Evolutionary conservation across 768 basidiomycete genomes (phyloP).

Genomic region (Mycena albidolilacea): DNA sequence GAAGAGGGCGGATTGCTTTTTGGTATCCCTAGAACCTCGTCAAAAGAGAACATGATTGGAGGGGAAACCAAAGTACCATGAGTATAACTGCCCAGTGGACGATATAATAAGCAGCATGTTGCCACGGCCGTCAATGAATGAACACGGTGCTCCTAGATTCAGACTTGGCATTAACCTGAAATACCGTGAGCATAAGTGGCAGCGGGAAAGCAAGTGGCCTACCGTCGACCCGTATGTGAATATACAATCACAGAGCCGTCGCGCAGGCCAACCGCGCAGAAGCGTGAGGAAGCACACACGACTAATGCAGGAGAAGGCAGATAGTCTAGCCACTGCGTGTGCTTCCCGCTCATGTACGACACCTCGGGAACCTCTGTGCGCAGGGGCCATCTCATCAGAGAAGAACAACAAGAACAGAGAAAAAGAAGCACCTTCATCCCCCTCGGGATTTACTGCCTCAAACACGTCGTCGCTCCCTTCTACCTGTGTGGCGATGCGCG

Average conservation of each 20-base stretch:
- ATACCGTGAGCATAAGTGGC: conserved; percentile 4
- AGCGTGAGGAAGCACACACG: conserved; percentile 72
- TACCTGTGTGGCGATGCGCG: conserved; percentile 69
- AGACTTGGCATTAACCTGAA: conserved; percentile 85
- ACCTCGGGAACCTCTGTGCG: conserved; percentile 76
- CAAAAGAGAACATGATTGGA: conserved; percentile 1
- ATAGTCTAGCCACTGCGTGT: conserved; percentile 93
- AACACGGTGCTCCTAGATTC: conserved; percentile 77
- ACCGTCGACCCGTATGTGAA: conserved; percentile 89
- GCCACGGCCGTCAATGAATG: conserved; percentile 77
- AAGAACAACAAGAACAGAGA: conserved; percentile 18
- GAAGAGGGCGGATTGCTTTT: conserved; percentile 75
- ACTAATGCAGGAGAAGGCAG: conserved; percentile 80
- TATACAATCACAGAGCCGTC: conserved; percentile 91
- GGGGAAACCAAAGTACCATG: conserved; percentile 68
- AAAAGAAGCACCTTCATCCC: conserved; percentile 61
- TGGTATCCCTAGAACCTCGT: conserved; percentile 73
- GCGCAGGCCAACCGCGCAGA: conserved; percentile 83
- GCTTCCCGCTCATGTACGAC: conserved; percentile 71
- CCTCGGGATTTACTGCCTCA: conserved; percentile 85
- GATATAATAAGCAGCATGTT: conserved; percentile 82
- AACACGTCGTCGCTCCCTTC: conserved; percentile 78
- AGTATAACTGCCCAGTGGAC: conserved; percentile 76
- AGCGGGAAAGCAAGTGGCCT: conserved; percentile 41
- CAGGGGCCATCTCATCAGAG: conserved; percentile 2